Evolutionary conservation across 2,329 filamentous ascomycete species (phyloP), one percentile per base, ranked within the genome.

Genomic region (Phaeomoniella chlamydospora): DNA sequence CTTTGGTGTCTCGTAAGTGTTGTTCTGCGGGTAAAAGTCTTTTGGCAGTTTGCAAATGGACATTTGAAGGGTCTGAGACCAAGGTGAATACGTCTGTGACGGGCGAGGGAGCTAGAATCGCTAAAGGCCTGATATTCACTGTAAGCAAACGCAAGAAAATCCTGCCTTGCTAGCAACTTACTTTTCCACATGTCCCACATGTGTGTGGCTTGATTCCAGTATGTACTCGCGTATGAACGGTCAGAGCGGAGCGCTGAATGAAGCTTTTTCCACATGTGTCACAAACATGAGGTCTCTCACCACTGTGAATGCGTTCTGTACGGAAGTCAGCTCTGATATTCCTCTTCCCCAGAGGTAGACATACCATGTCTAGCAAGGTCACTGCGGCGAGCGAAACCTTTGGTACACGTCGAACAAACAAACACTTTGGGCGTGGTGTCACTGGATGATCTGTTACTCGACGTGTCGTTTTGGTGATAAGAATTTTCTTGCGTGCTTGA

Each of bases 171-270:
- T 4, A 16, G 31, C 36, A 30, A 37, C 70, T 50, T 67, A 94
- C 87, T 78, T 96, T 96, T 56, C 85, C 84, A 57, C 90, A 96
- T 43, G 83, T 77, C 60, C 94, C 90, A 55, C 90, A 98, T 76
- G 90, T 88, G 51, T 98, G 90, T 35, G 90, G 90, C 62, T 98
- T 98, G 64, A 96, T 90, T 45, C 90, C 90, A 2, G 90, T 96
- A 58, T 98, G 90, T 14, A 94, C 87, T 48, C 90, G 81, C 52
- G 83, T 79, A 58, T 96, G 90, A 5, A 98, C 90, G 1, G 90
- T 98, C 55, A 98, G 64, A 15, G 90, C 90, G 17, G 87, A 94
- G 38, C 90, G 74, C 58, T 98, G 90, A 48, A 98, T 98, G 55
- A 98, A 98, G 53, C 88, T 83, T 61, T 96, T 98, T 45, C 83